phyloP scores from a whole-genome alignment of 2,329 filamentous ascomycete genomes.

The Arthrinium phaeospermum region DNA sequence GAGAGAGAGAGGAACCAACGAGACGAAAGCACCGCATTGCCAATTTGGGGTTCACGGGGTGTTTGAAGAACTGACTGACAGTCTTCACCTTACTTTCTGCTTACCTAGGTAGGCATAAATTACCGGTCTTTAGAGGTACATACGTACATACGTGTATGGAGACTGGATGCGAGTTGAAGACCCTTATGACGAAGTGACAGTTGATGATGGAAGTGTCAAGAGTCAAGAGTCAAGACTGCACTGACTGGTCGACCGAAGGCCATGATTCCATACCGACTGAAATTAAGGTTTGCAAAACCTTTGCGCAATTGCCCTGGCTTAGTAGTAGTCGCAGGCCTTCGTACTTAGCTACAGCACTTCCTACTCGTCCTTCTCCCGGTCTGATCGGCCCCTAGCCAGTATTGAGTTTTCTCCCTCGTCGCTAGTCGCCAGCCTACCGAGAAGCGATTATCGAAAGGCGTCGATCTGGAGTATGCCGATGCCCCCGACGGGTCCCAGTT shows the following conservation, averaged over 20 bases:
- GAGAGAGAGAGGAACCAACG: background rate
- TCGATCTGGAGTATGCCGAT: constrained; percentile 7
- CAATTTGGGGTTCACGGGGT: background rate
- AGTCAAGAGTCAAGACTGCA: background rate
- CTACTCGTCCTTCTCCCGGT: background rate
- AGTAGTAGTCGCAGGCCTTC: background rate
- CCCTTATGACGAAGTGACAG: constrained; percentile 1
- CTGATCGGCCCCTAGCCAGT: background rate
- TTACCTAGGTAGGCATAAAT: background rate
- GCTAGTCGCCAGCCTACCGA: constrained; percentile 5
- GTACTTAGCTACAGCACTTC: background rate
- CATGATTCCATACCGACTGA: background rate
- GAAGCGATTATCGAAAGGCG: background rate
- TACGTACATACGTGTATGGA: too few species aligned
- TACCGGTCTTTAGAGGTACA: background rate
- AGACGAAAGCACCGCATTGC: background rate
- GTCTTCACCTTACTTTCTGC: background rate
- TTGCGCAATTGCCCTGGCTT: background rate
- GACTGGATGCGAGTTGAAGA: background rate
- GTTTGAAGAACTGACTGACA: background rate
- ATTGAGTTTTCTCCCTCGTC: background rate
- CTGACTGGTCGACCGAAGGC: background rate
- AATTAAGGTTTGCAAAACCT: background rate
- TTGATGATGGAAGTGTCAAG: background rate
- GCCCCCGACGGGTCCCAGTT: background rate